phyloP scores from a whole-genome alignment of 2,329 filamentous ascomycete species.

The Chaetomium sp. region DNA sequence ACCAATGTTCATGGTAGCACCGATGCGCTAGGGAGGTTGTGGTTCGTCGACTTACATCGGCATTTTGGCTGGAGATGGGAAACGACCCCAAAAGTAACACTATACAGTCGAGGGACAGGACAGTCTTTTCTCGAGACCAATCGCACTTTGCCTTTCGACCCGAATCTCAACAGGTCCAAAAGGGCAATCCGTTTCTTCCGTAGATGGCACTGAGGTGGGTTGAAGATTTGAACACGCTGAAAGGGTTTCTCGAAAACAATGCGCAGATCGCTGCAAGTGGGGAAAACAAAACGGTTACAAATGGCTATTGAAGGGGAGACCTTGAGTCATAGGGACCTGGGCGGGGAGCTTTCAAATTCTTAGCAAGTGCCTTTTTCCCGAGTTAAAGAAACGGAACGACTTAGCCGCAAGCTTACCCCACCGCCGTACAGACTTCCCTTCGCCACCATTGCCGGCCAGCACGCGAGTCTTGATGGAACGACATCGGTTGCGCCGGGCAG shows the following conservation, averaged over 20 bases:
- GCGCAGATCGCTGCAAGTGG: neutral
- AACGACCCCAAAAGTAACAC: neutral
- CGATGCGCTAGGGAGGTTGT: neutral
- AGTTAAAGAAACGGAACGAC: slow-evolving; percentile 12
- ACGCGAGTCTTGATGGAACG: too few species aligned
- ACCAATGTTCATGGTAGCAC: slow-evolving; percentile 10
- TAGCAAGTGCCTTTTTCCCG: neutral
- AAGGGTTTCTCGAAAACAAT: too few species aligned
- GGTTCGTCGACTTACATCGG: slow-evolving; percentile 26
- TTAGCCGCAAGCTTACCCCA: slow-evolving; percentile 1
- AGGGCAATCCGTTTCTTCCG: neutral
- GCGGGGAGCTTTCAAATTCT: neutral
- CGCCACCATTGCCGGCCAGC: too few species aligned
- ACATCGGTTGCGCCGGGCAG: too few species aligned
- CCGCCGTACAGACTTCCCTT: neutral
- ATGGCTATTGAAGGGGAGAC: neutral
- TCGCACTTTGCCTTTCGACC: too few species aligned
- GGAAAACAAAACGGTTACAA: slow-evolving; percentile 4
- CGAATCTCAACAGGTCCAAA: neutral
- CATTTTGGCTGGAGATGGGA: slow-evolving; percentile 23
- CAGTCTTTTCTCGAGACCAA: too few species aligned
- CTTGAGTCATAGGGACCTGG: slow-evolving; percentile 16
- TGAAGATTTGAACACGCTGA: neutral
- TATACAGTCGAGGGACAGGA: neutral
- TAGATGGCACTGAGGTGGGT: neutral